Percentiles rank a stretch among this genome's conserved stretches.
Evolutionary conservation across 768 basidiomycete genomes (phyloP).

Genomic region (Dioszegia hungarica): DNA sequence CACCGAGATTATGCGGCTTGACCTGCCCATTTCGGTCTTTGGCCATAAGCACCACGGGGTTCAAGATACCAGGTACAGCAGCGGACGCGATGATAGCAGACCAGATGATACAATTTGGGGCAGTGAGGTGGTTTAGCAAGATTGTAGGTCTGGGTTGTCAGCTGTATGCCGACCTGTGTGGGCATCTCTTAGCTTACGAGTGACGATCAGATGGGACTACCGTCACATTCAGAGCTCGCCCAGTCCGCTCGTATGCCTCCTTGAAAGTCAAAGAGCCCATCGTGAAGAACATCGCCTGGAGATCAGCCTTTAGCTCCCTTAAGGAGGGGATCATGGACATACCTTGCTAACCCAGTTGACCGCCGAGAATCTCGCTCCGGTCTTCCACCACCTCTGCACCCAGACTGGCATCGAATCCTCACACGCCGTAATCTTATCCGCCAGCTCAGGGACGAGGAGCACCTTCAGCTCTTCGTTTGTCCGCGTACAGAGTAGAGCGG

Average conservation of each 20-base stretch:
- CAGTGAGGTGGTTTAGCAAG: constrained; percentile 83
- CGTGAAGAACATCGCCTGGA: constrained; percentile 79
- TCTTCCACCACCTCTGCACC: constrained; percentile 63
- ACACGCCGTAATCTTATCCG: constrained; percentile 63
- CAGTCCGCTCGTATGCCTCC: constrained; percentile 89
- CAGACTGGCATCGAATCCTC: constrained; percentile 54
- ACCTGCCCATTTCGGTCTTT: constrained; percentile 73
- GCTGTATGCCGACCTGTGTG: neutral
- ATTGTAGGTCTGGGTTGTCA: constrained; percentile 71
- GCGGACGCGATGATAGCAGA: constrained; percentile 68
- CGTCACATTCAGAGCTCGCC: constrained; percentile 86
- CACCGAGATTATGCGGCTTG: constrained; percentile 89
- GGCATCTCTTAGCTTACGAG: constrained; percentile 55
- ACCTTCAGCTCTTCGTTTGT: constrained; percentile 79
- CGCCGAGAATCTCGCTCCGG: constrained; percentile 93
- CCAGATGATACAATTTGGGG: constrained; percentile 69
- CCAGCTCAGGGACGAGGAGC: constrained; percentile 75
- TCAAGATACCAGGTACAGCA: constrained; percentile 90
- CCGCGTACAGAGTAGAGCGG: constrained; percentile 70
- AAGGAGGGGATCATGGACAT: neutral
- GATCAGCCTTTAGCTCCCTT: neutral
- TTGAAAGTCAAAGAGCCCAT: constrained; percentile 89
- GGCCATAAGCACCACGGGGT: constrained; percentile 87
- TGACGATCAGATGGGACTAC: constrained; percentile 86
- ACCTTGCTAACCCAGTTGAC: constrained; percentile 87